Evolutionary conservation across 805 yeast genomes (phyloP).

Genomic region (Torulaspora quercuum): DNA sequence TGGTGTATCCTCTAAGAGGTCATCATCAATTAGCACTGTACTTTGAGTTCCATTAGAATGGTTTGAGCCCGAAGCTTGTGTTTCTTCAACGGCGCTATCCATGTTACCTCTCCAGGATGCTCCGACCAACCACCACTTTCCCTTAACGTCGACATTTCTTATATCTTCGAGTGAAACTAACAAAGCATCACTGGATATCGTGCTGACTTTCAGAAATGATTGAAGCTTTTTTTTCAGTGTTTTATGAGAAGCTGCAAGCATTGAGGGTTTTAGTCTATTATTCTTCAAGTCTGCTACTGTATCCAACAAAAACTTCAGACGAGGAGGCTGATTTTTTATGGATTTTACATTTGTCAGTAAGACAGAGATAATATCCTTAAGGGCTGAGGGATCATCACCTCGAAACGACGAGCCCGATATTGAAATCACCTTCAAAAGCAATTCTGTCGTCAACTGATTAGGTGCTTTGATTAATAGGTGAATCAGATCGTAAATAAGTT

Average conservation of each 20-base stretch:
- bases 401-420: conserved; percentile 82
- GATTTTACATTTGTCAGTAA: conserved; percentile 26
- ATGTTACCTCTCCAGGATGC: conserved; percentile 89
- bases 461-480: conserved; percentile 49
- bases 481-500: conserved; percentile 74
- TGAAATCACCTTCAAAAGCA: conserved; percentile 66
- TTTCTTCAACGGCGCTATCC: conserved; percentile 30
- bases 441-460: conserved; percentile 71
- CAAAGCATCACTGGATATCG: conserved; percentile 56
- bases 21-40: conserved; percentile 48
- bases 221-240: conserved; percentile 49
- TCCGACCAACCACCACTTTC: conserved; percentile 99
- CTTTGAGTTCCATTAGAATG: conserved; percentile 23
- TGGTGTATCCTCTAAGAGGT: conserved; percentile 64
- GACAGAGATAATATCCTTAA: conserved; percentile 66
- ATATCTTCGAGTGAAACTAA: conserved; percentile 84
- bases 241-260: conserved; percentile 32
- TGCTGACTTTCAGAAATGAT: conserved; percentile 45
- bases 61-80: conserved; percentile 19
- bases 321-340: conserved; percentile 54
- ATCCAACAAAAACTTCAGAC: conserved; percentile 81
- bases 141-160: conserved; percentile 66
- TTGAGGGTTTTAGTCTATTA: conserved; percentile 60
- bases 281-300: conserved; percentile 82
- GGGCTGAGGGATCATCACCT: conserved; percentile 81